phyloP scores from a whole-genome alignment of 768 basidiomycete species.

The Mycena indigotica region DNA sequence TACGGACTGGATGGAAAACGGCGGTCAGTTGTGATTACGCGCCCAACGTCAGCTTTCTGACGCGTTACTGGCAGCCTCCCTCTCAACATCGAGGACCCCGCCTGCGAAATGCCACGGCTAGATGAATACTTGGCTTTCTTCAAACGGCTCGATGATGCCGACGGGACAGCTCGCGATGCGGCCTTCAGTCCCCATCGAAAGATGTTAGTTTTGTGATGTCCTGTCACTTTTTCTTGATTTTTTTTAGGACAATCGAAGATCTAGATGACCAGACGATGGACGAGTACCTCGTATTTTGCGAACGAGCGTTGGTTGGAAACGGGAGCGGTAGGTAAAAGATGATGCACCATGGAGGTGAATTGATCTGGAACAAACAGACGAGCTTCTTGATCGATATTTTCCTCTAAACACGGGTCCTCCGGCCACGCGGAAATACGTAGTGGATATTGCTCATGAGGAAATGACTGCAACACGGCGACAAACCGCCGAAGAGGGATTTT shows the following conservation, averaged over 20 bases:
- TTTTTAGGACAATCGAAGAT: constrained; percentile 54
- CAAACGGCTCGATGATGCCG: constrained; percentile 37
- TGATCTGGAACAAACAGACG: constrained; percentile 23
- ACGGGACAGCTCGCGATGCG: constrained; percentile 31
- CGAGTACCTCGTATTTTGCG: constrained; percentile 67
- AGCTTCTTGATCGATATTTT: constrained; percentile 44
- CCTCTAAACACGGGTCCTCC: constrained; percentile 31
- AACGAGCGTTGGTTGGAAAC: constrained; percentile 47
- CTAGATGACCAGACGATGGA: constrained; percentile 57
- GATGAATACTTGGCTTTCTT: constrained; percentile 51
- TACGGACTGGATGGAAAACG: constrained; percentile 77
- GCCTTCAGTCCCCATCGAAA: constrained; percentile 46
- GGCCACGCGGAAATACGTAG: constrained; percentile 13
- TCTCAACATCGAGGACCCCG: constrained; percentile 53
- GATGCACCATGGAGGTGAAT: constrained; percentile 5
- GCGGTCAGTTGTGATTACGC: constrained; percentile 44
- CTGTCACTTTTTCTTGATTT: constrained; percentile 15
- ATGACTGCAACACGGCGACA: constrained; percentile 20
- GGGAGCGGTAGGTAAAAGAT: constrained; percentile 29
- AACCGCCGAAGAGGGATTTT: constrained; percentile 14
- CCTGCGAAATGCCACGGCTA: constrained; percentile 56
- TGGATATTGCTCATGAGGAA: not conserved
- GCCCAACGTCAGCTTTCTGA: constrained; percentile 14
- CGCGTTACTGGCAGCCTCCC: constrained; percentile 41
- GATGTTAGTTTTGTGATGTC: constrained; percentile 43